These are phyloP conservation scores for Candida buenavistaensis DNA, from an alignment of 1,139 yeast genomes.

Conservation along the genomic window DNA sequence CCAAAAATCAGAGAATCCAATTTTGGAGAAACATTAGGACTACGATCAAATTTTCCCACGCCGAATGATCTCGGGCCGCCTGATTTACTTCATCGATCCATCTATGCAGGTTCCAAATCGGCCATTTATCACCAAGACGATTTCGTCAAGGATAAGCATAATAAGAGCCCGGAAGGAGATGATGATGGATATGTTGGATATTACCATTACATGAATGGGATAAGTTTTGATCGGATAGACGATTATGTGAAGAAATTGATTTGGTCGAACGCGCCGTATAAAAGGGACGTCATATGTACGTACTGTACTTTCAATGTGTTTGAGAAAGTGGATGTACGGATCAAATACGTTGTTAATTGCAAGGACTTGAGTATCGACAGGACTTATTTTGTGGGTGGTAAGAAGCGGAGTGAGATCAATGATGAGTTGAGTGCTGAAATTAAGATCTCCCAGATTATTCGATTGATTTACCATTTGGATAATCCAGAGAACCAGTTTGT, in stretches of 20 bases:
- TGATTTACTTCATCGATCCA: constrained; percentile 43
- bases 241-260: constrained; percentile 27
- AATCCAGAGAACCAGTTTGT: constrained; percentile 33
- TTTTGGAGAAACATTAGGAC: constrained; percentile 31
- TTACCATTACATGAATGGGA: constrained; percentile 42
- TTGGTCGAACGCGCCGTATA: constrained; percentile 19
- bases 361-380: constrained; percentile 25
- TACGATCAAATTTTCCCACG: constrained; percentile 18
- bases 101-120: constrained; percentile 33
- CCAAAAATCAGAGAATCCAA: constrained; percentile 29
- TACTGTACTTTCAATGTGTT: constrained; percentile 53
- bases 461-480: constrained; percentile 35
- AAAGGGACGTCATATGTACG: constrained; percentile 42
- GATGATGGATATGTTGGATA: constrained; percentile 45
- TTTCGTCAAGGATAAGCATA: constrained; percentile 18
- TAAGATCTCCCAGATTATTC: constrained; percentile 33
- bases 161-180: constrained; percentile 13
- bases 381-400: constrained; percentile 23
- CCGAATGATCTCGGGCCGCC: constrained; percentile 31
- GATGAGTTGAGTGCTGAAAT: constrained; percentile 29
- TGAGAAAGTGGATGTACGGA: constrained; percentile 47
- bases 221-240: constrained; percentile 23
- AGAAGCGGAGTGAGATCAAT: neutral
- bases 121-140: constrained; percentile 30
- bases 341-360: constrained; percentile 30